Conservation (phyloP, 2,329 filamentous ascomycete species). For the Nigrospora oryzae region DNA sequence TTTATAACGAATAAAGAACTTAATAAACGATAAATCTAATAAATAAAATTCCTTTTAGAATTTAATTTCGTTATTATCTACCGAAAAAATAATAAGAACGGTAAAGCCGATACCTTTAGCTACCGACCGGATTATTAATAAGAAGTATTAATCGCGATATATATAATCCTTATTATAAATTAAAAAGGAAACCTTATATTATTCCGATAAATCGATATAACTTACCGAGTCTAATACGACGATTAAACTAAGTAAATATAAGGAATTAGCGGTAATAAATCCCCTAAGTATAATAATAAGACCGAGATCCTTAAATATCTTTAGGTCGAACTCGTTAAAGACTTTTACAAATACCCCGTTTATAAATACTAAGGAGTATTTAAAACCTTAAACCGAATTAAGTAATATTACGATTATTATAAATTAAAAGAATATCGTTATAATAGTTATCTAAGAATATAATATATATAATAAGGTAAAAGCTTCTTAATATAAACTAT, state of each 20-base stretch:
- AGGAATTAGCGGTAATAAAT: background rate
- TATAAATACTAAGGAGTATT: background rate
- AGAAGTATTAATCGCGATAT: background rate
- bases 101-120: background rate
- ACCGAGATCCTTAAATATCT: background rate
- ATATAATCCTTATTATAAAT: background rate
- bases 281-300: background rate
- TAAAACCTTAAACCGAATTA: background rate
- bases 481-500: background rate
- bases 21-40: constrained; percentile 8
- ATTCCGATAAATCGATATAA: background rate
- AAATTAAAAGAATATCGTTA: background rate
- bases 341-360: background rate
- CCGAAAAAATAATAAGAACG: background rate
- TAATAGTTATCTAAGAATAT: background rate
- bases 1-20: constrained; percentile 16
- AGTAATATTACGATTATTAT: background rate
- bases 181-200: background rate
- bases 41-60: background rate
- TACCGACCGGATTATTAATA: background rate
- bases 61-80: constrained; percentile 3
- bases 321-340: background rate
- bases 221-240: background rate
- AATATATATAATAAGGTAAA: background rate
- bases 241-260: background rate